Base-by-base conservation (phyloP, 768 basidiomycete species). In the Lactarius pseudohatsudake region DNA sequence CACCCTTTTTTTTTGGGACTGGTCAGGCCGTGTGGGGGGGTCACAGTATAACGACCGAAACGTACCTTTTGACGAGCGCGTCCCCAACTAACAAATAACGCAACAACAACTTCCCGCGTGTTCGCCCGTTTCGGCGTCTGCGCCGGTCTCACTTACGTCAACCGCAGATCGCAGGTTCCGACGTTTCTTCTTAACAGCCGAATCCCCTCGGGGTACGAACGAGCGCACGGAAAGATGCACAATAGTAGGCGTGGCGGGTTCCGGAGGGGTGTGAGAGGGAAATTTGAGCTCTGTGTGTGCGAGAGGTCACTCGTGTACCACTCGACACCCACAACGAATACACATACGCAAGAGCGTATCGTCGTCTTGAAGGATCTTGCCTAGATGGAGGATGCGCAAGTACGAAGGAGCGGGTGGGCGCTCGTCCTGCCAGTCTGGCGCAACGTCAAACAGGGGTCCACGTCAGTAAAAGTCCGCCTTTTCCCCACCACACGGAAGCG, bases 301-400 rank as follows among this genome's bases (percentile, higher is more conserved):
- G n/a, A 45, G 59, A 34, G 34, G 57, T 54, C 40, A 62, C 18
- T 55, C 53, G n/a, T 26, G 8, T 10, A n/a, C 22, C 34, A 15
- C 26, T 53, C 15, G 2, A 36, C 15, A 18, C n/a, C 45, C 53
- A 30, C 57, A 47, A 32, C 32, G 61, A 45, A 50, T 66, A 34
- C 20, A 79, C 87, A 72, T 69, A 91, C 90, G 83, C 20, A 80
- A 75, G 18, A 93, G 79, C 2, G 88, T 89, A 62, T 92, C 91
- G 36, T 93, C 91, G 72, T 93, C 91, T 72, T 91, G 90, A n/a
- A 92, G 76, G 74, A 93, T 87, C 75, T 86, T 87, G 43, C 91
- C 91, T 6, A 92, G 78, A 74, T 92, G 87, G 1, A 92, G 79
- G 43, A 93, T 82, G 22, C 91, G 84, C 64, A 92, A 79, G 79